Base-by-base conservation (phyloP, 2,329 filamentous ascomycete species). In the Coniella vitis region DNA sequence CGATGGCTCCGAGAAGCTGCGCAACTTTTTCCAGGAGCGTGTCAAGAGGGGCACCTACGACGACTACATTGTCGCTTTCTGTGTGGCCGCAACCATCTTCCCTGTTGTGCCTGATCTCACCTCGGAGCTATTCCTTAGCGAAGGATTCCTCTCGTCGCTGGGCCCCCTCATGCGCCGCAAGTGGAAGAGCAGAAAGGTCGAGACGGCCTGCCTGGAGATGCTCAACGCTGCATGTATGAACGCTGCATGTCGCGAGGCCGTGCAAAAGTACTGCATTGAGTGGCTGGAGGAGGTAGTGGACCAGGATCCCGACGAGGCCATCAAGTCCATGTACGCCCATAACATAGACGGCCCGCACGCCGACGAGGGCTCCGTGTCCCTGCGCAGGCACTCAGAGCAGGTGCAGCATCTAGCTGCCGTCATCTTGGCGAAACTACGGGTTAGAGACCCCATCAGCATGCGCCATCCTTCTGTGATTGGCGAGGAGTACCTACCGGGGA, bases 181-280 rank as follows among this genome's bases (percentile, higher is more conserved):
- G 62, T 87, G 85, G 72, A 94, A 91, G 71, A 91, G 86, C 62
- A 78, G 80, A 56, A 88, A 88, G 59, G 85, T 97, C 19, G 90
- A 95, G 66, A 84, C 87, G 51, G 87, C 90, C 3, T 86, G 89
- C 41, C 68, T 98, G 57, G 87, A 96, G 61, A 81, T 98, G 69
- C 75, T 98, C 50, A 95, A 90, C 66, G 89, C 88, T 12, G 90
- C 91, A 7, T 96, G 90, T 66, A 87, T 95, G 66, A 87, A 94
- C 62, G 76, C 81, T 40, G 72, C 79, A 7, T 97, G 90, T 60
- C 81, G 93, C 19, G 86, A 90, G 56, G 86, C 86, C 8, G 86
- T 97, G 52, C 79, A 82, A 57, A 90, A 90, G 64, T 83, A 95
- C 61, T 95, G 91, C 65, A 74, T 79, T 29, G 82, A 87, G 48